Base-by-base conservation (phyloP, 1,284 basidiomycete species). In the Volvariella surrecta region DNA sequence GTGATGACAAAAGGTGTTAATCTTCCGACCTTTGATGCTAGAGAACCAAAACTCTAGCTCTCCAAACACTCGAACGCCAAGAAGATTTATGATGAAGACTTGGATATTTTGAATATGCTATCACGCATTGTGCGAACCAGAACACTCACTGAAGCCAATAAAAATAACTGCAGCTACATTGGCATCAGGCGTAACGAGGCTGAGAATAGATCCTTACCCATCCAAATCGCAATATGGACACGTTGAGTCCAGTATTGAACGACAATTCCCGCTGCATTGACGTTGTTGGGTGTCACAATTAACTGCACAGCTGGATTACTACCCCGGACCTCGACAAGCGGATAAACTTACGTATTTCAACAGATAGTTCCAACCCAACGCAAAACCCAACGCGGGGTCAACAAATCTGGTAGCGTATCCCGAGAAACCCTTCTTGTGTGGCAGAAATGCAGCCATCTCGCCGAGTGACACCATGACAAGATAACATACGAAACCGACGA, bases 31-130 rank as follows among this genome's bases (percentile, higher is more conserved):
- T 56, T 84, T 82, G 46, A 71, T 60, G 40, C 63, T 62, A 22
- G 66, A 70, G 47, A 71, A 68, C 68, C 71, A 72, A 52, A 76
- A 79, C 54, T 81, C 79, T 34, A 78, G 58, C 53, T 84, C 79
- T 41, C 81, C 82, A 40, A 71, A 74, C 11, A 71, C 60, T 7
- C 65, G 61, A 18, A 72, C 67, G 39, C 68, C 70, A 24, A 82
- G 63, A 17, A 81, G 55, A 56, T 82, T 82, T 48, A 80, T 55
- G 13, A 66, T 19, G 46, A 74, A 70, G 45, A 79, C 75, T 76
- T 43, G 11, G 15, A 34, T 30, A 35, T 11, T 19, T 45, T 43
- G 32, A 45, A 50, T 13, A 21, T 9, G 13, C 2, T 45, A 31
- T 32, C n/a, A 37, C 9, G 15, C 11, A n/a, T 2, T 35, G 38